Evolutionary conservation across 2,329 filamentous ascomycete species (phyloP), one percentile per base, ranked within the genome.

Genomic region (Shiraia sp.): DNA sequence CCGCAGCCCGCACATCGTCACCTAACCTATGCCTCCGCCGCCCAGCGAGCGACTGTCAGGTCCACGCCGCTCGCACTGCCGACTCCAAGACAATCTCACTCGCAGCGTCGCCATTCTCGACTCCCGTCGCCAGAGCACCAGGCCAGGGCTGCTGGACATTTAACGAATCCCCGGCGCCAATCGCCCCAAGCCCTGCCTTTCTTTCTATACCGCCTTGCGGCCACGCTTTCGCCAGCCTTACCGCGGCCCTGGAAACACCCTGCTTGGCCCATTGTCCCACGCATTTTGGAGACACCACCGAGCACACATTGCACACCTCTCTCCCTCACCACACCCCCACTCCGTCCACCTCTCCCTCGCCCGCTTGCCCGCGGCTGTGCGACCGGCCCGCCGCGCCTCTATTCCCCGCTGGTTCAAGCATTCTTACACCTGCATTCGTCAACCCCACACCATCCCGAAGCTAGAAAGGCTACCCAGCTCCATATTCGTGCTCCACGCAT

Each of bases 401-500:
- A 22, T 46, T 43, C 57, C 55, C 55, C 58, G 58, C 59, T 45
- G 15, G 53, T 56, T 57, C 56, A 31, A 49, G 43, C 37, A 42
- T 45, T 50, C 42, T 42, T 38, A 33, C 53, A 37, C 34, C 44
- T 33, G 40, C 52, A 40, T 49, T 40, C n/a, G n/a, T 26, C 44
- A 32, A 49, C 54, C 50, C 50, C 58, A 53, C 57, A 47, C 50
- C 46, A 31, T 44, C 39, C 51, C 47, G 55, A 53, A 32, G 38
- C 39, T 47, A 42, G 42, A 44, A 41, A 53, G 53, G 44, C 60
- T 57, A 34, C 46, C 49, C 54, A 49, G 45, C 50, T 34, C 44
- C 29, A 24, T 25, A 13, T 10, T 25, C 14, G 42, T 32, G 17
- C 50, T 47, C 50, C 33, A 35, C 45, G 28, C 39, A 42, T 10